Conservation (phyloP, 2,329 filamentous ascomycete species). For the Myriosclerotinia curreyana region DNA sequence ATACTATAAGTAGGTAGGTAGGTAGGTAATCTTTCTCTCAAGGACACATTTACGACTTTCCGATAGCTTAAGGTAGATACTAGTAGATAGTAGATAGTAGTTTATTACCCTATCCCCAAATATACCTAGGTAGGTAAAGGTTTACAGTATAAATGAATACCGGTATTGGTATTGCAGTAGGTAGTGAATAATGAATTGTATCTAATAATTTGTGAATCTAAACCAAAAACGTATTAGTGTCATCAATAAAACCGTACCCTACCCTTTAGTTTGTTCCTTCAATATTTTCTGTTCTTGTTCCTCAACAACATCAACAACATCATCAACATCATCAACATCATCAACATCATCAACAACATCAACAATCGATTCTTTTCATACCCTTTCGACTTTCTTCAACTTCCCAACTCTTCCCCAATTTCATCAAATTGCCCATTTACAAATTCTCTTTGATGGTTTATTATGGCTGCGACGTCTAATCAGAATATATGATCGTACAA, state of each 20-base stretch:
- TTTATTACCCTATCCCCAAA: neutral
- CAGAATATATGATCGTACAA: constrained; percentile 39
- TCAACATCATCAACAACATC: neutral
- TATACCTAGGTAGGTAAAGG: too few species aligned
- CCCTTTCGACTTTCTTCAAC: neutral
- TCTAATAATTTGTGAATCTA: neutral
- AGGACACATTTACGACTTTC: constrained; percentile 20
- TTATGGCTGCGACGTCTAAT: constrained; percentile 35
- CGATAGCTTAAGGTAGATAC: neutral
- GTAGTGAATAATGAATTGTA: too few species aligned
- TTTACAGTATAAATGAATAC: too few species aligned
- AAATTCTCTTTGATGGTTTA: constrained; percentile 27
- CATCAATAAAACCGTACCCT: too few species aligned
- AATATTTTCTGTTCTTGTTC: too few species aligned
- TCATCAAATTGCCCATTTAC: constrained; percentile 25
- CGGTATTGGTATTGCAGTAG: too few species aligned
- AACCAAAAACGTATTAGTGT: neutral
- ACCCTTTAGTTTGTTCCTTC: too few species aligned
- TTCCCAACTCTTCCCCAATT: constrained; percentile 12
- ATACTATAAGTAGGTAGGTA: too few species aligned
- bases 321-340: neutral
- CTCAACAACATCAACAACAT: neutral
- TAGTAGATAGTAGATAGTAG: neutral
- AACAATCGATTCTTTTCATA: neutral
- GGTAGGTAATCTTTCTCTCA: neutral